Evolutionary conservation across 768 basidiomycete genomes (phyloP), one percentile per base, ranked within the genome.

Genomic region (Tricholomella constricta): DNA sequence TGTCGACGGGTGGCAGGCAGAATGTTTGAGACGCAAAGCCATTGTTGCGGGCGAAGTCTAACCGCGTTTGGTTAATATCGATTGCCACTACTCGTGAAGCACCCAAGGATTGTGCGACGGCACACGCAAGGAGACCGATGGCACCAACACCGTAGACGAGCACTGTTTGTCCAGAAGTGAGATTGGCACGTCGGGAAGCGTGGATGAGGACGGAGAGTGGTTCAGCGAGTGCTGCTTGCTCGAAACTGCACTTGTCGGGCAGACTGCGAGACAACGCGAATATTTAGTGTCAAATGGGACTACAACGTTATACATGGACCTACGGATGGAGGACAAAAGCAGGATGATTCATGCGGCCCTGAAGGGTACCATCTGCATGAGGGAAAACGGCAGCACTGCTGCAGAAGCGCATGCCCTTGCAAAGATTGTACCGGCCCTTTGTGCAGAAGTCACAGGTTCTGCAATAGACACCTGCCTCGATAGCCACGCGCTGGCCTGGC

Each of bases 401-500:
- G 59, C 89, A 89, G 75, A 98, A 98, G 59, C 90, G 83, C 85
- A 98, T 84, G 59, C 78, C 75, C 56, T 86, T 85, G 80, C 95
- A 98, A 53, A 98, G 83, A 74, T 98, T 98, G 76, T 98, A 98
- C 19, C 92, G 82, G 12, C 89, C 90, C 55, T 82, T 76, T 32
- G 70, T 58, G 72, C 91, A 94, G 66, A 77, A 86, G 27, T 75
- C 69, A 72, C 91, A 94, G 36, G 76, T 75, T 51, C 83, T 82
- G 73, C 95, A 98, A 78, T 87, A 85, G 67, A 95, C 84, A 25
- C 95, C 95, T 5, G 91, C 89, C 69, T 98, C 95, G 67, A 98
- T 89, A 23, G 93, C 95, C 47, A 98, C 94, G 48, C 91, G 85
- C 68, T 93, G 89, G 31, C 94, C 94, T 19, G 86, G 80, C 12